These are phyloP conservation scores for Heliosperma pusillum DNA, from an alignment of 148 eudicot species.

Conservation along the genomic window DNA sequence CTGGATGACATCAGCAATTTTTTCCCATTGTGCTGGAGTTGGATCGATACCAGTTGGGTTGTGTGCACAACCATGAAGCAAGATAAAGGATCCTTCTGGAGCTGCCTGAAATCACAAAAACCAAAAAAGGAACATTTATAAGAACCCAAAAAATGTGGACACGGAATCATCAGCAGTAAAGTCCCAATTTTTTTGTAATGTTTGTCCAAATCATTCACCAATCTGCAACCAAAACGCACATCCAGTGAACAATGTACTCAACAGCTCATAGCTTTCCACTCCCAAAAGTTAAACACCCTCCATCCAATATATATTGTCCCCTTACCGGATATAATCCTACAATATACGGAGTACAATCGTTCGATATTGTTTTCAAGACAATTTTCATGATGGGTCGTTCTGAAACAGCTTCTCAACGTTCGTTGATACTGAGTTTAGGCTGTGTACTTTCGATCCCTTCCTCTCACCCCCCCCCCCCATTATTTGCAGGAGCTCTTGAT, in stretches of 20 bases:
- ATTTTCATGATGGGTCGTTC: no score
- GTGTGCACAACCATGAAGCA: conserved; percentile 99
- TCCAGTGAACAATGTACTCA: background rate
- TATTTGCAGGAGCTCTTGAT: no score
- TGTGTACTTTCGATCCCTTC: no score
- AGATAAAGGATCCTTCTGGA: conserved; percentile 86
- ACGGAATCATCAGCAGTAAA: background rate
- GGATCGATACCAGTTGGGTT: conserved; percentile 99
- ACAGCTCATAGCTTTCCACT: no score
- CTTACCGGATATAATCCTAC: no score
- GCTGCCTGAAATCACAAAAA: conserved; percentile 59
- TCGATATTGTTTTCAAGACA: no score
- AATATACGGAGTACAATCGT: no score
- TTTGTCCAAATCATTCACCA: background rate
- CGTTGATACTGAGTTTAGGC: no score
- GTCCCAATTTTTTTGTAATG: background rate
- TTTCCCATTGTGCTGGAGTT: conserved; percentile 89
- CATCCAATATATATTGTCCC: no score
- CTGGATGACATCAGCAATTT: conserved; percentile 87
- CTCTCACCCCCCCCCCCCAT: no score
- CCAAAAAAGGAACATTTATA: background rate
- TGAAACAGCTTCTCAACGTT: no score
- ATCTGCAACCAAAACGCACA: background rate
- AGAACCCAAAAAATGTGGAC: background rate
- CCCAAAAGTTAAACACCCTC: no score